Percentiles rank a stretch among this genome's conserved stretches.
Evolutionary conservation across 1,284 basidiomycete species (phyloP).

Genomic region (Marasmius oreades): DNA sequence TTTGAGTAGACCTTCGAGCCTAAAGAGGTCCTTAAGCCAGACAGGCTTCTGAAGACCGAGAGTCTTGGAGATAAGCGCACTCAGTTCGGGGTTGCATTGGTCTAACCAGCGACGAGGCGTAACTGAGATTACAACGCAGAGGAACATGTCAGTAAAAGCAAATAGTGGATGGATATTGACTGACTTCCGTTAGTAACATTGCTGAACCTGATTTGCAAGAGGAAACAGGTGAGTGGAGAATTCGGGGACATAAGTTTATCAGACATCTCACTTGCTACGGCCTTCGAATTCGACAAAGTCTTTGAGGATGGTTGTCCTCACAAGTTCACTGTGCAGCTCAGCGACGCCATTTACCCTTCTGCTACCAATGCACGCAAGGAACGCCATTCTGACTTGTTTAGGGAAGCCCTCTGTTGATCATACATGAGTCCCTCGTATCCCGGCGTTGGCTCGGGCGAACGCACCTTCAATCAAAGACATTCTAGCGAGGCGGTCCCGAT

Average conservation of each 20-base stretch:
- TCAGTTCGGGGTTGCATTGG: constrained; percentile 87
- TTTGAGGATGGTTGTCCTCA: constrained; percentile 78
- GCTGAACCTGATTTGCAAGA: constrained; percentile 47
- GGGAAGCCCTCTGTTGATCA: constrained; percentile 69
- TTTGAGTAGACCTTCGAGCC: constrained; percentile 66
- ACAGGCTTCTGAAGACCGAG: constrained; percentile 68
- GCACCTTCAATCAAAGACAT: constrained; percentile 89
- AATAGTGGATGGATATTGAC: constrained; percentile 27
- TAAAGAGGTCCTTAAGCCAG: constrained; percentile 80
- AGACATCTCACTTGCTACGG: constrained; percentile 58
- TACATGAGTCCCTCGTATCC: too few species aligned
- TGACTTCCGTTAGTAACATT: constrained; percentile 85
- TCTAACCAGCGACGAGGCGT: constrained; percentile 89
- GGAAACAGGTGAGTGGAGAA: constrained; percentile 1
- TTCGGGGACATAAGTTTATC: constrained; percentile 2
- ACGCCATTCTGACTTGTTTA: constrained; percentile 87
- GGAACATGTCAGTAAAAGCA: background rate
- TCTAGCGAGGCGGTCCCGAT: constrained; percentile 71
- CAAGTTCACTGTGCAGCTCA: constrained; percentile 80
- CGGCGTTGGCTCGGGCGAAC: too few species aligned
- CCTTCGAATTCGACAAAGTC: constrained; percentile 90
- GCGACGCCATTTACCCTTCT: constrained; percentile 93
- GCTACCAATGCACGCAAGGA: constrained; percentile 77
- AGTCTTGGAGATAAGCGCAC: constrained; percentile 77
- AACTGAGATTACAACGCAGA: too few species aligned